A percentile compares a stretch with the other conserved stretches of the same genome.
These are phyloP conservation scores for Thuidium tamariscinum DNA, from an alignment of 225 moss, liverwort and hornwort species.

Conservation along the genomic window DNA sequence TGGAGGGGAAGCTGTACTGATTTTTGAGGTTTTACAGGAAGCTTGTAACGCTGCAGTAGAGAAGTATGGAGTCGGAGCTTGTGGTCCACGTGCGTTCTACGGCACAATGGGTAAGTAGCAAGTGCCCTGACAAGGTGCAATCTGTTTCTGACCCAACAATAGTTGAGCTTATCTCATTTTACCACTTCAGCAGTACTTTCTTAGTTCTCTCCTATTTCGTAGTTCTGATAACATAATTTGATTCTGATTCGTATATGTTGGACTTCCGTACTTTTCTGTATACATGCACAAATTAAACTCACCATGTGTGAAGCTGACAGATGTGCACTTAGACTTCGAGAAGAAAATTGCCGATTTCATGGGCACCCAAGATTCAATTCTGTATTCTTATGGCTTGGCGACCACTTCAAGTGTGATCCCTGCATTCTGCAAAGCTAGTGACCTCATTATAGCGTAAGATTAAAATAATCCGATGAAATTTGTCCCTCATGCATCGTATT, in stretches of 20 bases:
- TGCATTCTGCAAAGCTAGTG: constrained; percentile 93
- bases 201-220: background rate
- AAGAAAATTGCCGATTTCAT: constrained; percentile 74
- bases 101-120: constrained; percentile 81
- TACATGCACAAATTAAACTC: constrained; percentile 5
- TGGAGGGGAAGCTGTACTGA: background rate
- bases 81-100: constrained; percentile 97
- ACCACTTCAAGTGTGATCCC: constrained; percentile 92
- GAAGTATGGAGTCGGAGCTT: constrained; percentile 95
- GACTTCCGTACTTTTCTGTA: background rate
- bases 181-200: background rate
- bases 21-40: constrained; percentile 38
- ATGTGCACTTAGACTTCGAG: constrained; percentile 98
- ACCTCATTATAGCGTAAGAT: constrained; percentile 80
- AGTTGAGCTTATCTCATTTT: background rate
- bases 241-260: background rate
- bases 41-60: constrained; percentile 61
- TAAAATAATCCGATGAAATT: background rate
- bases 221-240: background rate
- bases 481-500: background rate
- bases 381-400: constrained; percentile 92
- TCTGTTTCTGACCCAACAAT: background rate
- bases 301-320: constrained; percentile 32
- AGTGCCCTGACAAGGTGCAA: background rate
- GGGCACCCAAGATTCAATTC: constrained; percentile 76